Percentiles rank a stretch among this genome's conserved stretches.
phyloP scores from a whole-genome alignment of 192 early-diverging fungal genomes.

The Funneliformis geosporum region DNA sequence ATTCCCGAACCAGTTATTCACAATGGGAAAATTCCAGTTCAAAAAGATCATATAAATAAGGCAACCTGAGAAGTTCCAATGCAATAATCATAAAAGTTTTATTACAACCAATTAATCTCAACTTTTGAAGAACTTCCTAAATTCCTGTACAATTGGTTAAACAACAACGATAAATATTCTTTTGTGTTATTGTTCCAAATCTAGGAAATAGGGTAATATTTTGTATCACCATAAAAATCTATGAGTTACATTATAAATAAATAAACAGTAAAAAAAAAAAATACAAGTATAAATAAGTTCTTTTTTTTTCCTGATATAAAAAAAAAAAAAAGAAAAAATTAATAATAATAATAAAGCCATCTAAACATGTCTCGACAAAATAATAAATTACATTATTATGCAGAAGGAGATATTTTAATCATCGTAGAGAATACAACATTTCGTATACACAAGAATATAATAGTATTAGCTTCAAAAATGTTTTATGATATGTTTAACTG shows the following conservation, averaged over 20 bases:
- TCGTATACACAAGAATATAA: constrained; percentile 3
- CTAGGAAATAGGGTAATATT: not conserved
- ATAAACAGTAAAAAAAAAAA: not conserved
- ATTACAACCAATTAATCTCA: too few species aligned
- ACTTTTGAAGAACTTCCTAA: too few species aligned
- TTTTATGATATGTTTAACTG: constrained; percentile 12
- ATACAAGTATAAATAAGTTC: not conserved
- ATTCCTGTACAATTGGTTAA: too few species aligned
- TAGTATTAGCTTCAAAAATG: constrained; percentile 5
- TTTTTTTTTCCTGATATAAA: not conserved
- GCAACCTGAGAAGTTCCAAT: too few species aligned
- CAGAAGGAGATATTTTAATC: constrained; percentile 13
- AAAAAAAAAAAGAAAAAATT: not conserved
- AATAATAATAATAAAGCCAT: not conserved
- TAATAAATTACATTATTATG: constrained; percentile 18
- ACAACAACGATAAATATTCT: not conserved
- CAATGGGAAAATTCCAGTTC: too few species aligned
- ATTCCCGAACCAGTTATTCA: too few species aligned
- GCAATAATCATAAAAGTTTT: too few species aligned
- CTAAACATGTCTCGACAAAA: not conserved
- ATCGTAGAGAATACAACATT: constrained; percentile 8
- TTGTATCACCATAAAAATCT: too few species aligned
- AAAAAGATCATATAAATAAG: too few species aligned
- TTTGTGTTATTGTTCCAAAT: not conserved
- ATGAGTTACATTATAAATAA: too few species aligned